Evolutionary conservation across 257 asterid genomes (phyloP), one percentile per base, ranked within the genome.

Genomic region (Ballota nigra): DNA sequence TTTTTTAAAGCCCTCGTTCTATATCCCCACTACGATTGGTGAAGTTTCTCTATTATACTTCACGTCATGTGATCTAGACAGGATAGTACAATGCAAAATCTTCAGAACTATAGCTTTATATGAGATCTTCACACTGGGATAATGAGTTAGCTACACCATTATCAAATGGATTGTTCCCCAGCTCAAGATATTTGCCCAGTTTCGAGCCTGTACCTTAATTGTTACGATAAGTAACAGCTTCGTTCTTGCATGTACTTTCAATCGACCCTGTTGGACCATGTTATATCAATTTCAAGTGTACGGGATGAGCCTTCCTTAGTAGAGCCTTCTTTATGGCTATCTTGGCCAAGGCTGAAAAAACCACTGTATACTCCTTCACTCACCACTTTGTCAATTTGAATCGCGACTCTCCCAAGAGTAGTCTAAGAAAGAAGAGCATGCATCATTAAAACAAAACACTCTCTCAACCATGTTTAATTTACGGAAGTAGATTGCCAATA

Each of bases 351-450:
- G 86, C 70, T 78, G 80, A 91, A 87, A 64, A 82, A 68, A 22
- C 88, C 96, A 31, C 87, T 89, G 75, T 83, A 74, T 63, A 75
- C 74, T 73, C 97, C 97, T 84, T 91, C 96, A 68, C 68, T 89
- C 74, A 89, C 88, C 26, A 89, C 86, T 79, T 87, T 89, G 84
- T 89, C 97, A 4, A 89, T 86, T 75, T 89, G 95, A 69, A 92
- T 82, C 11, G 90, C 80, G 38, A 87, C 89, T 73, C 84, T 85
- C 68, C 96, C 97, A 1, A 89, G 86, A 75, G 79, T 82, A 31
- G 88, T 83, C 97, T 92, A 92, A 69, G 72, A 78, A 69, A 70
- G 47, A 68, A 23, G 66, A 45, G 58, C 29, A 1, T 18, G 38
- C 57, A 70, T 6, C 45, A 70, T 80, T 69, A 71, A 33, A 71